Base-by-base conservation (phyloP, 441 rosid genomes). In the Caryocar brasiliense region DNA sequence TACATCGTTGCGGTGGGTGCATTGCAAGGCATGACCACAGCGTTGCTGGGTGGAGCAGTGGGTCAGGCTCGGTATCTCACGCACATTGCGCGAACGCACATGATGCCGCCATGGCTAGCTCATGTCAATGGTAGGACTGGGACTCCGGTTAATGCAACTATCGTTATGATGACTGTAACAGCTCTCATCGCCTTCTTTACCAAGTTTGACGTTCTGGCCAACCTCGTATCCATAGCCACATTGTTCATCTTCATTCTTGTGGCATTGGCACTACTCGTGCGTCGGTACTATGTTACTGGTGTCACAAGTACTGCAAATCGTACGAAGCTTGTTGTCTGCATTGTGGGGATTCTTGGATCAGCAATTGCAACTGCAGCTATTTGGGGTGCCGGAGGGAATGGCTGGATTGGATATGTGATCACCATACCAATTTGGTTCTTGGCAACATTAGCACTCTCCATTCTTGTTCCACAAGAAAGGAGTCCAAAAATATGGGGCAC, bases 91-190 rank as follows among this genome's bases (percentile, higher is more conserved):
- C 63, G 95, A 6, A 70, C 95, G 3, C 95, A 82, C 63, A 80
- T 85, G 87, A 75, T 82, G 77, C 91, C 95, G 0, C 95, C 95
- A 4, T 80, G 87, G 90, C 58, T 85, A 0, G 95, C 95, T 10
- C 64, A 54, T 0, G 90, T 85, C 27, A 64, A 76, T 26, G 70
- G 51, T 5, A 76, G 67, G 54, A 82, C 91, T 0, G 95, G 91
- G 6, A 82, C 90, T 0, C 95, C 95, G 0, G 56, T 82, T 1
- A 82, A 85, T 46, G 91, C 91, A 25, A 80, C 95, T 0, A 47
- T 85, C 1, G 68, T 77, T 6, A 80, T 85, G 85, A 70, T 80
- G 0, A 0, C 57, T 0, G 83, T 85, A 0, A 85, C 87, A 0
- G 91, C 87, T 2, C 5, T 76, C 36, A 68, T 85, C 2, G 85